Evolutionary conservation across 1,284 basidiomycete species (phyloP), one percentile per base, ranked within the genome.

Genomic region (Cystobasidium sp.): DNA sequence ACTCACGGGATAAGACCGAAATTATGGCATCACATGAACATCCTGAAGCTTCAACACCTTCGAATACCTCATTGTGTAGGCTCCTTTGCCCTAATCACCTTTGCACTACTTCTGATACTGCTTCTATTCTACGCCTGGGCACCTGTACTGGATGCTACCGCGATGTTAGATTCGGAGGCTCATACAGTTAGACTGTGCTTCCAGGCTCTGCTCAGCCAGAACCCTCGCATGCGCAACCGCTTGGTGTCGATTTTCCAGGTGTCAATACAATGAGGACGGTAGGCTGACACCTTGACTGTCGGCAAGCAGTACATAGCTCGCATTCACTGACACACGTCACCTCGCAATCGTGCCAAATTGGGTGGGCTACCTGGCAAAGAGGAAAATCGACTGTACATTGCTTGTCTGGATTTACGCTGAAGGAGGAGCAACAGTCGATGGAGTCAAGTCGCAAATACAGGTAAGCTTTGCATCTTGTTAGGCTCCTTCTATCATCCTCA

Each of bases 181-280:
- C 47, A 37, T 67, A 67, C 65, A 47, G 65, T 47, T 47, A 67
- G 37, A 67, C 65, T 37, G 41, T 41, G 4, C 10, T 14, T 16
- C 46, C 46, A 37, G 20, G 41, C 31, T 18, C 20, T 39, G 41
- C 16, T n/a, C 51, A 67, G 24, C 51, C 47, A 12, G 24, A 20
- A 22, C 65, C 65, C 4, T 52, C 65, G 22, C 41, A 22, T 24
- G 20, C 51, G 8, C 39, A 37, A 24, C 65, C 65, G 14, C 65
- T 67, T 16, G 65, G 65, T 18, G 47, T 52, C 10, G 22, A 51
- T 6, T 67, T 18, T 18, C 65, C 65, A 49, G 65, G 65, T 22
- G 16, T 52, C 51, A 46, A 6, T 67, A 53, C 51, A 67, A 67
- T 31, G 65, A 67, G 31, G 51, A 67, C 22, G 65, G 65, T 67